These are phyloP conservation scores for Penicillium riverlandense DNA, from an alignment of 495 filamentous ascomycete species.

Conservation along the genomic window DNA sequence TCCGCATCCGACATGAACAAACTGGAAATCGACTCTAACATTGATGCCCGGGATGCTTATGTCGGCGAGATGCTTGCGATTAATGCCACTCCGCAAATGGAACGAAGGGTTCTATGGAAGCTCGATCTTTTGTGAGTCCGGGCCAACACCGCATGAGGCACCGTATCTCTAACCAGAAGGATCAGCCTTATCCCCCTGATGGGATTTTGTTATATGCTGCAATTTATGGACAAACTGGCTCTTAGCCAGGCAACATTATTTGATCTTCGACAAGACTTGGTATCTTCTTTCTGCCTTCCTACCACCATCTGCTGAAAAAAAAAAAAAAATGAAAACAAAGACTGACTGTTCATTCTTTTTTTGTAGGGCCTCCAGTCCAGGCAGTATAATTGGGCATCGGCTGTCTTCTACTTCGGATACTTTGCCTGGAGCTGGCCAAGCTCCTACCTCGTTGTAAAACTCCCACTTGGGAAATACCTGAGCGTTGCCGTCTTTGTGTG, in stretches of 20 bases:
- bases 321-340: too few relatives aligned
- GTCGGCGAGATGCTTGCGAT: conserved; percentile 26
- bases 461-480: conserved; percentile 48
- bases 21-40: conserved; percentile 3
- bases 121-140: conserved; percentile 25
- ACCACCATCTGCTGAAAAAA: too few relatives aligned
- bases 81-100: conserved; percentile 19
- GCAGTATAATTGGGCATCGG: conserved; percentile 42
- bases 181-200: conserved; percentile 42
- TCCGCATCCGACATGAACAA: conserved; percentile 8
- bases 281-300: conserved; percentile 1
- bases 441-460: conserved; percentile 41
- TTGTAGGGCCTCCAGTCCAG: conserved; percentile 25
- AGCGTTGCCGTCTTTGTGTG: conserved; percentile 25
- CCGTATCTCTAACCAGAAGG: background rate
- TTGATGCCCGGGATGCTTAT: conserved; percentile 24
- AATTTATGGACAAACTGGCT: conserved; percentile 53
- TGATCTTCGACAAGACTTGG: conserved; percentile 35
- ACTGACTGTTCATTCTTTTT: too few relatives aligned
- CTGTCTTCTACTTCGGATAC: conserved; percentile 46
- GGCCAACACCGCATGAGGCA: background rate
- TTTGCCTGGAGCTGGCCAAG: conserved; percentile 45
- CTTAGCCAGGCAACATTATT: conserved; percentile 48
- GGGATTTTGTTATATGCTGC: conserved; percentile 39
- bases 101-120: conserved; percentile 25